phyloP scores from a whole-genome alignment of 108 stramenopile genomes.

The Ochromonas danica region DNA sequence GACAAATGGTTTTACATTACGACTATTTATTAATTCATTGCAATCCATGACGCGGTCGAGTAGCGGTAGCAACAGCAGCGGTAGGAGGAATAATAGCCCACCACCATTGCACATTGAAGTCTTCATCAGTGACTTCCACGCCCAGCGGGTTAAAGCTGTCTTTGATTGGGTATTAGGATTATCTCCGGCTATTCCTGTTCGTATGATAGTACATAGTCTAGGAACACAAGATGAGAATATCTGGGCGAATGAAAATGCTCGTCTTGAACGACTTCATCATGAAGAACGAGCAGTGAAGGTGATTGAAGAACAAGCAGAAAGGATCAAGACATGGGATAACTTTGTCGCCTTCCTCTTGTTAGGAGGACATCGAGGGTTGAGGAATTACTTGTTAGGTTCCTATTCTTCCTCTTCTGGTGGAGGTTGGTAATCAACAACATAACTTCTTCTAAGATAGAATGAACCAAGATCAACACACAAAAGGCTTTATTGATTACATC shows the following conservation, averaged over 20 bases:
- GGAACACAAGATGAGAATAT: background rate
- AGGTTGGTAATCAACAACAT: background rate
- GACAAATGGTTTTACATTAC: conserved; percentile 19
- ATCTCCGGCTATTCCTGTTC: background rate
- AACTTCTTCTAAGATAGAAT: no score
- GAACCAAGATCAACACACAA: no score
- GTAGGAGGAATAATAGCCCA: background rate
- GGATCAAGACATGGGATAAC: background rate
- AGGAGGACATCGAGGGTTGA: conserved; percentile 12
- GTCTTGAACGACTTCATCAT: background rate
- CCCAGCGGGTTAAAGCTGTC: background rate
- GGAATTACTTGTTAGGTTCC: background rate
- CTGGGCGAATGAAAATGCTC: background rate
- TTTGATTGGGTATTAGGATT: conserved; percentile 26
- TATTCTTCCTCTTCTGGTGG: background rate
- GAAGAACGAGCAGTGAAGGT: background rate
- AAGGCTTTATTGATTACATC: no score
- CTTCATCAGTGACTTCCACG: conserved; percentile 31
- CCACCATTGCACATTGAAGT: background rate
- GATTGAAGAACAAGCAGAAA: background rate
- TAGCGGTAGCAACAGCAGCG: background rate
- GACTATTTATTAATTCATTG: conserved; percentile 25
- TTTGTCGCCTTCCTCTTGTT: background rate
- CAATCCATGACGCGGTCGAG: no score
- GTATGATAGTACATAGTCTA: background rate